A percentile compares a stretch with the other conserved stretches of the same genome.
Evolutionary conservation across 2,329 filamentous ascomycete genomes (phyloP).

Genomic region (Simplicillium sp.): DNA sequence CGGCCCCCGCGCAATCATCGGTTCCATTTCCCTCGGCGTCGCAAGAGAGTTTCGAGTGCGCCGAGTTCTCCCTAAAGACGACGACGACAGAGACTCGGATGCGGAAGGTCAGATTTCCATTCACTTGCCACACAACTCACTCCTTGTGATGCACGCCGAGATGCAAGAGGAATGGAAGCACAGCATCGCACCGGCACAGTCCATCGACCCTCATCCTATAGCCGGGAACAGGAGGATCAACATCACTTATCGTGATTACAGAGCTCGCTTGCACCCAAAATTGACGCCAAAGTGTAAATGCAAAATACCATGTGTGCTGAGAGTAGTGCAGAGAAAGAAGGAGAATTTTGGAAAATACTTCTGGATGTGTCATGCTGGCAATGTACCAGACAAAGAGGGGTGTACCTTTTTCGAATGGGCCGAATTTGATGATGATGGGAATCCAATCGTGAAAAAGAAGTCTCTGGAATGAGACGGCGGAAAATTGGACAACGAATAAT

Average conservation of each 20-base stretch:
- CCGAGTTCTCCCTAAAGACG: constrained; percentile 55
- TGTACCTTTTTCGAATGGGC: constrained; percentile 83
- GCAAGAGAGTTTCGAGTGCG: constrained; percentile 89
- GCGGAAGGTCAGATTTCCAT: constrained; percentile 81
- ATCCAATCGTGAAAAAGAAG: constrained; percentile 36
- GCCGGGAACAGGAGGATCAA: constrained; percentile 78
- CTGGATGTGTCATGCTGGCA: constrained; percentile 84
- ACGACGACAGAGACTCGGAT: constrained; percentile 41
- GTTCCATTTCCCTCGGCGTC: constrained; percentile 82
- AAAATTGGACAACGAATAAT: not conserved
- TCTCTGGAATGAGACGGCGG: not conserved
- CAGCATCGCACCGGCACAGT: constrained; percentile 61
- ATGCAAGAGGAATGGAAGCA: constrained; percentile 99
- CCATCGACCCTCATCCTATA: constrained; percentile 77
- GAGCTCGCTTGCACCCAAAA: constrained; percentile 63
- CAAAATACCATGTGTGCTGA: constrained; percentile 55
- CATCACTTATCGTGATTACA: constrained; percentile 87
- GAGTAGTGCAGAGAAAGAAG: constrained; percentile 71
- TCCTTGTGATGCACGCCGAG: constrained; percentile 92
- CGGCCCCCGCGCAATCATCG: constrained; percentile 80
- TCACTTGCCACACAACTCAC: constrained; percentile 86
- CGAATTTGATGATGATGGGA: constrained; percentile 76
- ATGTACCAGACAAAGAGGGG: constrained; percentile 56
- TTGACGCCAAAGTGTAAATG: constrained; percentile 74
- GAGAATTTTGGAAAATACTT: constrained; percentile 75